Evolutionary conservation across 140 eudicot species (phyloP).

Genomic region (Artemisia princeps): DNA sequence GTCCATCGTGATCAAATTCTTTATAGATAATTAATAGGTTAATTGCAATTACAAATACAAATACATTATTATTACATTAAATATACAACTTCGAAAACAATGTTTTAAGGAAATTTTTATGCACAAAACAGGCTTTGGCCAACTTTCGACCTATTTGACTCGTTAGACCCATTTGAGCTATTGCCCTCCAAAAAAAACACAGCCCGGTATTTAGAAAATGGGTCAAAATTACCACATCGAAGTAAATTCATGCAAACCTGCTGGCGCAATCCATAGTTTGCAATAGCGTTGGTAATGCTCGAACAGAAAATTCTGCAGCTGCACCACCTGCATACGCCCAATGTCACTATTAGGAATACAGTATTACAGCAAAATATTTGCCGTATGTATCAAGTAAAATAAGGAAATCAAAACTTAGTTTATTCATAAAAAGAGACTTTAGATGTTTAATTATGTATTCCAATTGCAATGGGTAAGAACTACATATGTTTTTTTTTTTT

Average conservation of each 20-base stretch:
- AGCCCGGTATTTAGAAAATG: not conserved
- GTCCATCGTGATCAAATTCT: too few species aligned
- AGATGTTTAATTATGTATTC: not conserved
- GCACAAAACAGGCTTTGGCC: too few species aligned
- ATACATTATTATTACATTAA: too few species aligned
- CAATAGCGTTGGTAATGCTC: conserved; percentile 69
- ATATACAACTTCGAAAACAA: too few species aligned
- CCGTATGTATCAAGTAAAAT: not conserved
- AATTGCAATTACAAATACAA: too few species aligned
- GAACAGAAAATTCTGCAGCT: conserved; percentile 92
- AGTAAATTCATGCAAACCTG: conserved; percentile 40
- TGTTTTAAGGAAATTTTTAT: too few species aligned
- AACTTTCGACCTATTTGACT: too few species aligned
- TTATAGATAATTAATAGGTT: too few species aligned
- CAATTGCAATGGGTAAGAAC: not conserved
- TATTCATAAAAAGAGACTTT: not conserved
- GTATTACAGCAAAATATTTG: conserved; percentile 3
- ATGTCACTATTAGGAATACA: conserved; percentile 7
- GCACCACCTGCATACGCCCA: conserved; percentile 62
- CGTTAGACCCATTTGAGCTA: too few species aligned
- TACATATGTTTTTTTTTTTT: not conserved
- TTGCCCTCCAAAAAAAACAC: not conserved
- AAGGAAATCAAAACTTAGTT: not conserved
- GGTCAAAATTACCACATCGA: not conserved
- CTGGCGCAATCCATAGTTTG: conserved; percentile 33